Percentiles rank a stretch among this genome's conserved stretches.
These are phyloP conservation scores for Pythium sukuiense DNA, from an alignment of 352 stramenopile species.

Conservation along the genomic window DNA sequence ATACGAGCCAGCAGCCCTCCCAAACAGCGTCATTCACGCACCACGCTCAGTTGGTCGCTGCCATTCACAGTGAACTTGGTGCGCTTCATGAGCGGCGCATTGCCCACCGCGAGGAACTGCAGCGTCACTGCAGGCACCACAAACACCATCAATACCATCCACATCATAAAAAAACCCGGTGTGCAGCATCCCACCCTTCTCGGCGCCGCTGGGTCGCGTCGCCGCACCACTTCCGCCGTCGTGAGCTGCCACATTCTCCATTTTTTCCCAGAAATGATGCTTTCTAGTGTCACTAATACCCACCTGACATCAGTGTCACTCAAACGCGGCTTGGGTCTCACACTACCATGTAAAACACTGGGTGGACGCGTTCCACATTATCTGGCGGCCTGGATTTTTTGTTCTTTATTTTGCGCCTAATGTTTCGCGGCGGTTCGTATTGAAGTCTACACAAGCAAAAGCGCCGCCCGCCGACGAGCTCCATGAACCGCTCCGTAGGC, in stretches of 20 bases:
- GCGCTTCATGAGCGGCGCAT: slow-evolving; percentile 82
- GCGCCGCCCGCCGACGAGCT: background rate
- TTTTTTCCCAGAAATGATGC: background rate
- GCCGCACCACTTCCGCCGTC: background rate
- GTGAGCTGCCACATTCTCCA: slow-evolving; percentile 17
- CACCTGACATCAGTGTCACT: slow-evolving; percentile 4
- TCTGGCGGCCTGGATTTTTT: background rate
- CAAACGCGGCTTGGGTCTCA: background rate
- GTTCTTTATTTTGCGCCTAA: slow-evolving; percentile 12
- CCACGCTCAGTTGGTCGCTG: slow-evolving; percentile 71
- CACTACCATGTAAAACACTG: background rate
- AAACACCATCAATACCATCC: background rate
- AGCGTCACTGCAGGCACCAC: slow-evolving; percentile 62
- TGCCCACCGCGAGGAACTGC: slow-evolving; percentile 82
- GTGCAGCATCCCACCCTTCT: slow-evolving; percentile 32
- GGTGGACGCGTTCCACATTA: slow-evolving; percentile 15
- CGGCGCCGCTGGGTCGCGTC: slow-evolving; percentile 29
- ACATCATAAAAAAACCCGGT: background rate
- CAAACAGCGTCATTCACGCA: slow-evolving; percentile 31
- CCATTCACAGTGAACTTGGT: slow-evolving; percentile 87
- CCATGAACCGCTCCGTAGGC: slow-evolving; percentile 7
- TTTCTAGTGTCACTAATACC: slow-evolving; percentile 8
- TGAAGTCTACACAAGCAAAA: slow-evolving; percentile 17
- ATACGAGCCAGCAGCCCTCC: too few relatives aligned
- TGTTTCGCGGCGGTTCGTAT: slow-evolving; percentile 13